phyloP scores from a whole-genome alignment of 768 basidiomycete species.

The Tulasnella calospora region DNA sequence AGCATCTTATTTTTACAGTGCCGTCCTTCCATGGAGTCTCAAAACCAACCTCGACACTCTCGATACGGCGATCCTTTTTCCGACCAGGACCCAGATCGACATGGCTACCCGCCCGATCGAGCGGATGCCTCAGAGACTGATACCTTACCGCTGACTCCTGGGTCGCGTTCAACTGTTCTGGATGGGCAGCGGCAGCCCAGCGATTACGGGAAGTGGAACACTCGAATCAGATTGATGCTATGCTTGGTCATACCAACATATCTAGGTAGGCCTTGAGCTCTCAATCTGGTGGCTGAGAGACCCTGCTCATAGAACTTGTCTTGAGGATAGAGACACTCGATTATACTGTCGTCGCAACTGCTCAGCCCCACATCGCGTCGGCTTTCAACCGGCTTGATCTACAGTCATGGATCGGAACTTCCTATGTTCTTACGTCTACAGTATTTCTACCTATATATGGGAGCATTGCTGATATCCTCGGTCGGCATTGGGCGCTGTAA shows the following conservation, averaged over 20 bases:
- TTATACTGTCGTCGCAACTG: slow-evolving; percentile 47
- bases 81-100: neutral
- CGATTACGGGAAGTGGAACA: slow-evolving; percentile 13
- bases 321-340: slow-evolving; percentile 24
- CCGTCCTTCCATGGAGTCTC: neutral
- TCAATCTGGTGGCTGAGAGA: neutral
- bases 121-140: neutral
- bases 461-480: slow-evolving; percentile 48
- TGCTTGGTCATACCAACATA: slow-evolving; percentile 12
- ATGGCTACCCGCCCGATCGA: neutral
- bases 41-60: neutral
- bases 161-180: neutral
- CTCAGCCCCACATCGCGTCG: slow-evolving; percentile 49
- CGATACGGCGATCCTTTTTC: neutral
- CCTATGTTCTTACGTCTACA: slow-evolving; percentile 49
- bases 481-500: slow-evolving; percentile 44
- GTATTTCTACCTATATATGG: slow-evolving; percentile 52
- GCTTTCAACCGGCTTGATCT: slow-evolving; percentile 38
- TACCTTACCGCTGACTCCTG: neutral
- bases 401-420: slow-evolving; percentile 46
- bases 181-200: neutral
- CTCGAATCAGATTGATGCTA: slow-evolving; percentile 5
- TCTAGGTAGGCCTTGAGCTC: neutral
- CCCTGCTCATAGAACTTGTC: too few relatives aligned
- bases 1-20: neutral